Evolutionary conservation across 2,329 filamentous ascomycete genomes (phyloP), one percentile per base, ranked within the genome.

Genomic region (Claviceps fusiformis): DNA sequence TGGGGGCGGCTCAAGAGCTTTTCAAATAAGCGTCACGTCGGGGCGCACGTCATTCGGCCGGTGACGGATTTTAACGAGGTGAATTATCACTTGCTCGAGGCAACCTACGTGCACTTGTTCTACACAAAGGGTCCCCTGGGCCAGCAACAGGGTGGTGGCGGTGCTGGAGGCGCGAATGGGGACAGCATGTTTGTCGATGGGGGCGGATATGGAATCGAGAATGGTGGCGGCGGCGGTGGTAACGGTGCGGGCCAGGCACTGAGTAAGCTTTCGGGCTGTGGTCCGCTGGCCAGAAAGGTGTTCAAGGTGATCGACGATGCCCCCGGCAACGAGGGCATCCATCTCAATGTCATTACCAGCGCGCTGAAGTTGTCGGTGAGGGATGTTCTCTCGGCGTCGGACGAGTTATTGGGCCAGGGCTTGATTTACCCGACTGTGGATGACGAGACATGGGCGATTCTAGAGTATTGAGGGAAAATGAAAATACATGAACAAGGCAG

Each of bases 341-440:
- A 97, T 68, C 75, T 91, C 60, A 85, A 92, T 63, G 75, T 85
- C 57, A 87, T 98, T 62, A 83, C 86, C 11, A 75, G 76, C 50
- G 76, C 79, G 56, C 75, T 85, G 19, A 76, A 80, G 8, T 71
- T 96, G 71, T 76, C 85, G 9, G 71, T 83, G 35, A 76, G 76
- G 31, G 88, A 95, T 49, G 86, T 93, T 15, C 73, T 84, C 62
- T 81, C 78, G 53, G 91, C 83, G n/a, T 82, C 87, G 10, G 89
- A 95, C 62, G 90, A 97, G 70, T 70, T 98, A 64, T 70, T 89
- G 47, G 75, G 75, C 2, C 72, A 81, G 55, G 89, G 90, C 35
- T 67, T 89, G 62, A 88, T 95, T 60, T 98, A 89, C 72, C 89
- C 89, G 33, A 98, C 95, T 10, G 79, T 95, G 7, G 90, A 97